Conservation (phyloP, 73 alveolate genomes). For the Stentor roeselii region DNA sequence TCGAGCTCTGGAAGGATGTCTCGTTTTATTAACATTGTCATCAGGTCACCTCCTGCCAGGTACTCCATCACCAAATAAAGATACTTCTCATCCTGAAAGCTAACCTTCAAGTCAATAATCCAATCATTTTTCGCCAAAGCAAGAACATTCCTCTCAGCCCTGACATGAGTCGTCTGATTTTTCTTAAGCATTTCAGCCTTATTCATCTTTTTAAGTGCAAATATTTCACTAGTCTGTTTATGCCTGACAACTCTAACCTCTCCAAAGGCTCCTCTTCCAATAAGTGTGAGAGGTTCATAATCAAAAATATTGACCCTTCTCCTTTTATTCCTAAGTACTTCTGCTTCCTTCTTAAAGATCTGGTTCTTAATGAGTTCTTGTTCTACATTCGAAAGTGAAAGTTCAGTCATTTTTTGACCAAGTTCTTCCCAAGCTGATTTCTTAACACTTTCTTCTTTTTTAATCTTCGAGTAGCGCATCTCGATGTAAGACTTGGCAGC, state of each 20-base stretch:
- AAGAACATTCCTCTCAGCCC: slow-evolving; percentile 81
- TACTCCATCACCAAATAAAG: slow-evolving; percentile 56
- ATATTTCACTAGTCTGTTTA: slow-evolving; percentile 38
- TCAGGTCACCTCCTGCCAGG: slow-evolving; percentile 58
- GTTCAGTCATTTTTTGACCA: slow-evolving; percentile 40
- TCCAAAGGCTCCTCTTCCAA: slow-evolving; percentile 86
- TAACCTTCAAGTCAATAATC: slow-evolving; percentile 47
- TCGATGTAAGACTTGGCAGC: slow-evolving; percentile 54
- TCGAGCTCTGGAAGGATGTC: slow-evolving; percentile 82
- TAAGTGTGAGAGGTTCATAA: slow-evolving; percentile 59
- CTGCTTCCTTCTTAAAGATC: slow-evolving; percentile 58
- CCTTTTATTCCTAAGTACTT: slow-evolving; percentile 50
- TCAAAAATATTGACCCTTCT: too few species aligned
- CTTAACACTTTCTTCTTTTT: slow-evolving; percentile 55
- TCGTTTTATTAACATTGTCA: slow-evolving; percentile 80
- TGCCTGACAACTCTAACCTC: slow-evolving; percentile 67
- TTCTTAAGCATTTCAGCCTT: slow-evolving; percentile 68
- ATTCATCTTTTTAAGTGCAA: slow-evolving; percentile 60
- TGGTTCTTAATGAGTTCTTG: slow-evolving; percentile 56
- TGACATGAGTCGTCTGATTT: slow-evolving; percentile 50
- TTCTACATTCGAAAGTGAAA: slow-evolving; percentile 45
- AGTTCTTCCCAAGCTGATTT: slow-evolving; percentile 63
- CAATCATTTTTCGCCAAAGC: slow-evolving; percentile 51
- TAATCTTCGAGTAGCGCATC: slow-evolving; percentile 45
- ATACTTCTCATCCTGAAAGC: slow-evolving; percentile 48